Evolutionary conservation across 2,329 filamentous ascomycete species (phyloP).

Genomic region (Esteya vermicola): DNA sequence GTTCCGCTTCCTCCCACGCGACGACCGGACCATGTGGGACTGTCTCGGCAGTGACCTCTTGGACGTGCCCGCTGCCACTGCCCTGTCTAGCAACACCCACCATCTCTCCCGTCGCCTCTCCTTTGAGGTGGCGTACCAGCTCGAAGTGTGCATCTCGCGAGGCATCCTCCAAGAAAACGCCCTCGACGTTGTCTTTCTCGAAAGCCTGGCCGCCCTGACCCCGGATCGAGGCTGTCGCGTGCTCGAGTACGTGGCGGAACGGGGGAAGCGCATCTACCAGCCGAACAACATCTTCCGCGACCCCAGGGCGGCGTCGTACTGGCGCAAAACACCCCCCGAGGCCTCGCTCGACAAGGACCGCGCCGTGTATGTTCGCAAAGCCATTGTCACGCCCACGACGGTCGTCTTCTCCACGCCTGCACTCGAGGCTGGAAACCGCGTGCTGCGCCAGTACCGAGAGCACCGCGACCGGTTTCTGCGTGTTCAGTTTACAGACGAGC

Average conservation of each 20-base stretch:
- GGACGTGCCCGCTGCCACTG: not conserved
- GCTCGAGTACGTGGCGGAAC: slow-evolving; percentile 60
- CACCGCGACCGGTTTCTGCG: slow-evolving; percentile 68
- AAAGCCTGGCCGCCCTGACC: slow-evolving; percentile 36
- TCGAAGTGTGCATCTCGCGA: slow-evolving; percentile 85
- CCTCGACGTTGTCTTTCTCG: slow-evolving; percentile 53
- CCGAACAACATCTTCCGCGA: slow-evolving; percentile 59
- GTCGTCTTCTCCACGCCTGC: slow-evolving; percentile 64
- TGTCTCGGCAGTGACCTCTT: slow-evolving; percentile 3
- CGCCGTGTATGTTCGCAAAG: slow-evolving; percentile 49
- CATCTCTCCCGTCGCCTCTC: slow-evolving; percentile 25
- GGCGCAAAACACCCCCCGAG: slow-evolving; percentile 7
- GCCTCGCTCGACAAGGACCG: slow-evolving; percentile 6
- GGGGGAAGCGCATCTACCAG: slow-evolving; percentile 46
- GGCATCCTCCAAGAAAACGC: slow-evolving; percentile 64
- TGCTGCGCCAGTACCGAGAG: slow-evolving; percentile 59
- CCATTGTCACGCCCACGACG: slow-evolving; percentile 69
- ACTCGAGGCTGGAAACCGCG: slow-evolving; percentile 76
- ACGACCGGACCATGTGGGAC: slow-evolving; percentile 11
- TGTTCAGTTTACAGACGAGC: slow-evolving; percentile 81
- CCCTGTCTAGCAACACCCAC: slow-evolving; percentile 4
- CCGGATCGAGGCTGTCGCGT: slow-evolving; percentile 43
- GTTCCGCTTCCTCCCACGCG: slow-evolving; percentile 7
- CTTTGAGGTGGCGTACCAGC: slow-evolving; percentile 71
- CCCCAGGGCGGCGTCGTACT: slow-evolving; percentile 31